Percentiles rank a stretch among this genome's conserved stretches.
These are phyloP conservation scores for Pichia sp. DNA, from an alignment of 1,139 yeast species.

Conservation along the genomic window DNA sequence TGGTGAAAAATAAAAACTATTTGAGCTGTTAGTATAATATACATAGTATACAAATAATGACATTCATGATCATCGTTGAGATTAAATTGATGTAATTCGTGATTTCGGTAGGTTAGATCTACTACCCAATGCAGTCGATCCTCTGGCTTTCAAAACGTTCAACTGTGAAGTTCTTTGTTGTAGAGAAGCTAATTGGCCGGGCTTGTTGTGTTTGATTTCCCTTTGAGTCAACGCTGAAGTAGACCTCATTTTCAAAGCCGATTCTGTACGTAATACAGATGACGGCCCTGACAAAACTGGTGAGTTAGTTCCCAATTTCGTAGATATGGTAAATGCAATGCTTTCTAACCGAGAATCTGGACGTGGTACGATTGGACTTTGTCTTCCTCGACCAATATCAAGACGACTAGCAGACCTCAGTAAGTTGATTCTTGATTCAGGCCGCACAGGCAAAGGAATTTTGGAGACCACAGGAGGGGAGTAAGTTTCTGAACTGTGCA, in stretches of 20 bases:
- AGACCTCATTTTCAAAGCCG: conserved; percentile 3
- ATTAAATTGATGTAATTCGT: conserved; percentile 10
- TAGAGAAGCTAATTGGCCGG: conserved; percentile 1
- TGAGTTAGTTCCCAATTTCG: conserved; percentile 13
- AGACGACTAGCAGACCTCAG: conserved; percentile 14
- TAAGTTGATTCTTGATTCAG: conserved; percentile 19
- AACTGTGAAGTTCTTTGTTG: not conserved
- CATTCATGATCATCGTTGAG: too few species aligned
- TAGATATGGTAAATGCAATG: conserved; percentile 12
- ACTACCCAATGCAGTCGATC: conserved; percentile 10
- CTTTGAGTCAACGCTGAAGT: conserved; percentile 11
- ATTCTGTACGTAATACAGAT: not conserved
- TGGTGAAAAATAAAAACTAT: conserved; percentile 30
- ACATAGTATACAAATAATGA: not conserved
- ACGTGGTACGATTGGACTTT: not conserved
- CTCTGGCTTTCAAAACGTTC: conserved; percentile 6
- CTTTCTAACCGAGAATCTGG: conserved; percentile 14
- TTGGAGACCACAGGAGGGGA: conserved; percentile 11
- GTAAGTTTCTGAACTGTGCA: not conserved
- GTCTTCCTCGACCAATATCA: not conserved
- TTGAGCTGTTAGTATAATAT: not conserved
- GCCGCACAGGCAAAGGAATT: conserved; percentile 25
- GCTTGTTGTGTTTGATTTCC: not conserved
- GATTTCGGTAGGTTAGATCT: not conserved
- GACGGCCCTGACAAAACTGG: conserved; percentile 2